Evolutionary conservation across 163 green algal species (phyloP).

Genomic region (Scenedesmus sp.): DNA sequence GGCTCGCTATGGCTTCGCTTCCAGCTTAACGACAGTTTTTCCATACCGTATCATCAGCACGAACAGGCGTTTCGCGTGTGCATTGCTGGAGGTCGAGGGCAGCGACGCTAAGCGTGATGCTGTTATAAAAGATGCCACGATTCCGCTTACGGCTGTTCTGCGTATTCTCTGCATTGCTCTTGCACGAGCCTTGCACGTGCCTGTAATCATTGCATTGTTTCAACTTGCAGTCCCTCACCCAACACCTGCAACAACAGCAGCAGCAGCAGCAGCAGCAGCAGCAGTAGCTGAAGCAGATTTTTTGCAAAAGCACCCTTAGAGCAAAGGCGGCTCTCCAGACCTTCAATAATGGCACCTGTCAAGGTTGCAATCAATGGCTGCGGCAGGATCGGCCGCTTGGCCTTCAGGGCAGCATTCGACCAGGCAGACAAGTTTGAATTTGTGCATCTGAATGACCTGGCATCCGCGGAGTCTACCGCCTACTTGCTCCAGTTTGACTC

Average conservation of each 20-base stretch:
- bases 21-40: too few species aligned
- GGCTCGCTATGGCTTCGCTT: not conserved
- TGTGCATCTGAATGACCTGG: conserved; percentile 87
- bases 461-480: conserved; percentile 72
- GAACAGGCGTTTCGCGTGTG: too few species aligned
- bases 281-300: conserved; percentile 16
- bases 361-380: conserved; percentile 82
- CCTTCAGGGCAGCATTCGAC: conserved; percentile 65
- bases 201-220: too few species aligned
- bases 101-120: too few species aligned
- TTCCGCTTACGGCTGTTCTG: too few species aligned
- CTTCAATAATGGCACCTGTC: conserved; percentile 43
- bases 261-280: conserved; percentile 12
- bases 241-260: not conserved
- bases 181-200: too few species aligned
- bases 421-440: conserved; percentile 75
- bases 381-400: conserved; percentile 67
- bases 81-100: too few species aligned
- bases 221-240: not conserved
- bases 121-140: too few species aligned
- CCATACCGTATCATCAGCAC: too few species aligned
- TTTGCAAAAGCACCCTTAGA: too few species aligned
- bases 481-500: conserved; percentile 91
- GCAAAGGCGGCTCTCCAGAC: conserved; percentile 17
- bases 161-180: too few species aligned